Base-by-base conservation (phyloP, 148 eudicot genomes). In the Rhododendron mucronatum region DNA sequence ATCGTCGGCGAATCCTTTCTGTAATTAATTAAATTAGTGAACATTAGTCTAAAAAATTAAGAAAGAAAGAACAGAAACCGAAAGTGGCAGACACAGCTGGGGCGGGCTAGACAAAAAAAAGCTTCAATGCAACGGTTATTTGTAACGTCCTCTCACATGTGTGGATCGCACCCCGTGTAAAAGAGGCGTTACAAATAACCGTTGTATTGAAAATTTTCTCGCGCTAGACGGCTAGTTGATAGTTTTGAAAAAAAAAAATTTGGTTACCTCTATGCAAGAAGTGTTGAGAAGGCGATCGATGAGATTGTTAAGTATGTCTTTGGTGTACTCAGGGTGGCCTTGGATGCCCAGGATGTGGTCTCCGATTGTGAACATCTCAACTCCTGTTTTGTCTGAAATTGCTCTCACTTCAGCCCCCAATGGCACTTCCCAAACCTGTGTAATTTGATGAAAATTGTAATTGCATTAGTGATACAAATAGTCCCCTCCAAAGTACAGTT, bases 281-380 rank as follows among this genome's bases (percentile, higher is more conserved):
- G 80, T 86, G 61, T 7, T 76, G 63, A 91, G 84, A 47, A 92
- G 92, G 69, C 95, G 93, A 57, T 92, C 92, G 48, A 95, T 87
- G 81, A 94, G 90, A 85, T 91, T 86, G 67, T 73, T 69, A 63
- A 95, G 94, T 55, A 95, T 95, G 90, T 94, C 94, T 65, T 85
- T 89, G 87, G 93, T 89, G 89, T 93, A 95, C 87, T 95, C 98
- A 2, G 98, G 98, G 86, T 95, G 98, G 4, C 98, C 98, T 88
- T 95, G 96, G 80, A 89, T 94, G 1, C 96, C 96, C 55, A 95
- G 74, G 65, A 94, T 90, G 87, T 95, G 92, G 35, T 94, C 88
- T n/a, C 93, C 94, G 80, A 92, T 90, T 23, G 83, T 84, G 79
- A 92, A 95, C 98, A 95, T 95, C 74, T 95, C 98, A 13, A 95